Conservation (phyloP, 1,139 yeast genomes). For the Magnusiomyces sp. region DNA sequence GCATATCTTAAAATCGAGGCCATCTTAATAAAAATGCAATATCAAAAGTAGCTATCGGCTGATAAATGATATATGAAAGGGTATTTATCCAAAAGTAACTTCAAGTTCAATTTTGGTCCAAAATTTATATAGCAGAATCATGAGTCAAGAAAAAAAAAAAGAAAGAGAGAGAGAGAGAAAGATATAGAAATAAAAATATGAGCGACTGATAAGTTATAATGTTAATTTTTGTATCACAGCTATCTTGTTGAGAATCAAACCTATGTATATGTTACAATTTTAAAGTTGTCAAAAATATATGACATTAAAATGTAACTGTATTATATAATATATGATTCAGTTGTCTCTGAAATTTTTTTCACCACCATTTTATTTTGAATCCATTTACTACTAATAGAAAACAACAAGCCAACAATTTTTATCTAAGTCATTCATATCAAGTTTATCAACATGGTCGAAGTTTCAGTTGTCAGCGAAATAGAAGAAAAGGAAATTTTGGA, state of each 20-base stretch:
- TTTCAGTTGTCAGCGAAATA: conserved; percentile 52
- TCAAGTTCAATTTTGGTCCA: too few species aligned
- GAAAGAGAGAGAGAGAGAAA: background rate
- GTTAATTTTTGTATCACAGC: background rate
- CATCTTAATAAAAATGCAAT: conserved; percentile 35
- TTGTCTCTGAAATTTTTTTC: background rate
- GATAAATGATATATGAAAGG: too few species aligned
- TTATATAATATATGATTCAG: too few species aligned
- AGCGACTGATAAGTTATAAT: too few species aligned
- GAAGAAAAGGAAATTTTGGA: conserved; percentile 13
- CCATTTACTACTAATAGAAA: too few species aligned
- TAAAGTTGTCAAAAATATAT: too few species aligned
- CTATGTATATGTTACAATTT: too few species aligned
- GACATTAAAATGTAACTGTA: background rate
- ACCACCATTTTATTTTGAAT: too few species aligned
- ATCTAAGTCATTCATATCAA: too few species aligned
- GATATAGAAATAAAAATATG: background rate
- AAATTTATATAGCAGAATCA: background rate
- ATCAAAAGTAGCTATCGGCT: background rate
- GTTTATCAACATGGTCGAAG: conserved; percentile 48
- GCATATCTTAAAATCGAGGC: conserved; percentile 19
- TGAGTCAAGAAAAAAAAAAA: background rate
- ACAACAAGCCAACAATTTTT: too few species aligned
- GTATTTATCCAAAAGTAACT: too few species aligned
- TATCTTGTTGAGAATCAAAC: background rate